Evolutionary conservation across 2,329 filamentous ascomycete genomes (phyloP).

Genomic region (Hortaea werneckii): DNA sequence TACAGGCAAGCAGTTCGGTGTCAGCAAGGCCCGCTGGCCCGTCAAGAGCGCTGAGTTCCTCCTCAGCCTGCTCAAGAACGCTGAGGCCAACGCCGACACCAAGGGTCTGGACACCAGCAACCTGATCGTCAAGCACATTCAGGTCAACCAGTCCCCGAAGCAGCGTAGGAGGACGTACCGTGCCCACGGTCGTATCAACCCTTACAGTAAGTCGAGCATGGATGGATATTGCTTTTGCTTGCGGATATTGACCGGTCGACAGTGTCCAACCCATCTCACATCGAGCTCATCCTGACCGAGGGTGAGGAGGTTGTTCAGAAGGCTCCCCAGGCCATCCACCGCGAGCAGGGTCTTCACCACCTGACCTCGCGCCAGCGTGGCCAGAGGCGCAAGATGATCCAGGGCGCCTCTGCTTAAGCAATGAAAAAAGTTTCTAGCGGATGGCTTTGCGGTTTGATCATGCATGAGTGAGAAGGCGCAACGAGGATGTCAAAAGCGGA

Average conservation of each 20-base stretch:
- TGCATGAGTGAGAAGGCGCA: too few species aligned
- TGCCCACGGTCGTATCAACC: constrained; percentile 72
- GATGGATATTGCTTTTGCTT: not conserved
- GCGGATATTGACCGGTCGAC: constrained; percentile 1
- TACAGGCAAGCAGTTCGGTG: constrained; percentile 96
- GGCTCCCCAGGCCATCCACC: constrained; percentile 57
- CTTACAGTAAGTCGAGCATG: constrained; percentile 55
- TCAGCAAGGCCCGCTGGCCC: constrained; percentile 96
- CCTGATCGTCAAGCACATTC: constrained; percentile 99
- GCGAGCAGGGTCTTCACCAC: constrained; percentile 39
- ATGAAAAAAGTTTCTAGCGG: not conserved
- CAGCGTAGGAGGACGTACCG: constrained; percentile 98
- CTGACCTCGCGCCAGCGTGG: constrained; percentile 91
- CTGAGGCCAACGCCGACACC: constrained; percentile 91
- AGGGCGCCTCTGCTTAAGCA: constrained; percentile 21
- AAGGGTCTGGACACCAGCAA: constrained; percentile 97
- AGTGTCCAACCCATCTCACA: constrained; percentile 99
- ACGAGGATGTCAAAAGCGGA: too few species aligned
- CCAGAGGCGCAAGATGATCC: constrained; percentile 50
- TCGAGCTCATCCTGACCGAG: constrained; percentile 99
- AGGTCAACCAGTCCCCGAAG: constrained; percentile 99
- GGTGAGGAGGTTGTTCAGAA: constrained; percentile 93
- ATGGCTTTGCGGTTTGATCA: not conserved
- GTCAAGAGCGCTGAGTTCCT: constrained; percentile 98
- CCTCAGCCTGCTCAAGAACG: constrained; percentile 93